Conservation (phyloP, 139 green algal species). For the Pleodorina starrii region DNA sequence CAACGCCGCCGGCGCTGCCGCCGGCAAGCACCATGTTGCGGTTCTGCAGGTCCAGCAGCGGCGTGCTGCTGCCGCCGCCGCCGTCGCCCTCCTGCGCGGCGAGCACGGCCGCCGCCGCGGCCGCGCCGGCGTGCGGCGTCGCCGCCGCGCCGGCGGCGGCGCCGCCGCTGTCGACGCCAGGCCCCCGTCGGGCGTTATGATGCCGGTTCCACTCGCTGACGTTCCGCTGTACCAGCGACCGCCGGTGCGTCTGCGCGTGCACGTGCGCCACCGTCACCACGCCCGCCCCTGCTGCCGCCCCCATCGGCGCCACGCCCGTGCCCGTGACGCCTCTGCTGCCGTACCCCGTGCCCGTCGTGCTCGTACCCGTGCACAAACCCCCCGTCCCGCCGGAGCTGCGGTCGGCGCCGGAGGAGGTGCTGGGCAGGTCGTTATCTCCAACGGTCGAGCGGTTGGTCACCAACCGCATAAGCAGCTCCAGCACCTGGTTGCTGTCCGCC, state of each 20-base stretch:
- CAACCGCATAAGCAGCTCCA: conserved; percentile 34
- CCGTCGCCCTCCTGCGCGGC: not conserved
- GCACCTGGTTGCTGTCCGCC: not conserved
- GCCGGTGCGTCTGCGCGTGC: not conserved
- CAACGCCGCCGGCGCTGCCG: not conserved
- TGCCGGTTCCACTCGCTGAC: not conserved
- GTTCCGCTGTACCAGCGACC: not conserved
- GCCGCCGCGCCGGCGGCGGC: not conserved
- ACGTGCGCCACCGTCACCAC: not conserved
- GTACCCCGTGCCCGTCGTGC: not conserved
- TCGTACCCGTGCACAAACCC: no score
- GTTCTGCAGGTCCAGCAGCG: not conserved
- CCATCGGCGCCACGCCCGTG: not conserved
- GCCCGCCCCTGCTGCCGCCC: not conserved
- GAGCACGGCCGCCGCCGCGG: not conserved
- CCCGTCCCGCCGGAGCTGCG: conserved; percentile 2
- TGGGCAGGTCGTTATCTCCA: not conserved
- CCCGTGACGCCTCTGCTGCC: not conserved
- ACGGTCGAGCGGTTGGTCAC: not conserved
- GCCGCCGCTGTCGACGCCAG: not conserved
- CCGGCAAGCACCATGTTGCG: not conserved
- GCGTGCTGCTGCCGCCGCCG: conserved; percentile 1
- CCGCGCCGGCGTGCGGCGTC: not conserved
- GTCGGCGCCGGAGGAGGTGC: not conserved
- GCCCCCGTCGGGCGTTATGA: not conserved